phyloP scores from a whole-genome alignment of 352 stramenopile genomes.

The Thraustochytrium sp. region DNA sequence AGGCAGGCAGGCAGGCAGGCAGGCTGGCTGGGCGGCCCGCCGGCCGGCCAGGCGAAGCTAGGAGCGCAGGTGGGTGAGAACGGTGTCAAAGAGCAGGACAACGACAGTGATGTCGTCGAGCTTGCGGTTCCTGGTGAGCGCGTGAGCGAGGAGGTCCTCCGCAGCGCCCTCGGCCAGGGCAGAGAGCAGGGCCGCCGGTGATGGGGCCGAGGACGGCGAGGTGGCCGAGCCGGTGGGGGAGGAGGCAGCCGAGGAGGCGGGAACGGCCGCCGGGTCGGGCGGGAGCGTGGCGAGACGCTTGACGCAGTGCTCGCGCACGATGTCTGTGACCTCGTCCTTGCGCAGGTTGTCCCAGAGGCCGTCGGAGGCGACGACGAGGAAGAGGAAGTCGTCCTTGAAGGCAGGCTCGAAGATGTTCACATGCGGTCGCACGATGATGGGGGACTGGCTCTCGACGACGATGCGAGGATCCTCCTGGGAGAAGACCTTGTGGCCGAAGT shows the following conservation, averaged over 20 bases:
- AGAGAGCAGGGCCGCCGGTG: not conserved
- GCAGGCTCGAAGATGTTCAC: slow-evolving; percentile 39
- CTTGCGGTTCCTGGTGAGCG: slow-evolving; percentile 24
- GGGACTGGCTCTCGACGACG: slow-evolving; percentile 17
- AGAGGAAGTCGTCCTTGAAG: slow-evolving; percentile 37
- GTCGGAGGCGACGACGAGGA: slow-evolving; percentile 38
- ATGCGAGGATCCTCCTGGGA: not conserved
- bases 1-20: not conserved
- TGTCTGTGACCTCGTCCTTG: slow-evolving; percentile 16
- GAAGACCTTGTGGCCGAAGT: slow-evolving; percentile 43
- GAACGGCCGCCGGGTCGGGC: not conserved
- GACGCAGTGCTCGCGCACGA: not conserved
- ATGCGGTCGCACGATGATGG: slow-evolving; percentile 33
- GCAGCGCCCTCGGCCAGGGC: slow-evolving; percentile 16
- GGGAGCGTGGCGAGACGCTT: not conserved
- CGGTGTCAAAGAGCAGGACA: slow-evolving; percentile 26
- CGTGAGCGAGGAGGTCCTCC: slow-evolving; percentile 24
- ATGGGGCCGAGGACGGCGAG: not conserved
- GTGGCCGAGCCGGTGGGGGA: not conserved
- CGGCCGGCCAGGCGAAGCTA: no score
- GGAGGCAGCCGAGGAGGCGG: not conserved
- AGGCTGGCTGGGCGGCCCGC: not conserved
- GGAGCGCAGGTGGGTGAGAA: no score
- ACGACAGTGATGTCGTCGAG: slow-evolving; percentile 43
- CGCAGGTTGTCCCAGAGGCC: slow-evolving; percentile 39